Evolutionary conservation across 192 early-diverging fungal genomes (phyloP).

Genomic region (Podila minutissima): DNA sequence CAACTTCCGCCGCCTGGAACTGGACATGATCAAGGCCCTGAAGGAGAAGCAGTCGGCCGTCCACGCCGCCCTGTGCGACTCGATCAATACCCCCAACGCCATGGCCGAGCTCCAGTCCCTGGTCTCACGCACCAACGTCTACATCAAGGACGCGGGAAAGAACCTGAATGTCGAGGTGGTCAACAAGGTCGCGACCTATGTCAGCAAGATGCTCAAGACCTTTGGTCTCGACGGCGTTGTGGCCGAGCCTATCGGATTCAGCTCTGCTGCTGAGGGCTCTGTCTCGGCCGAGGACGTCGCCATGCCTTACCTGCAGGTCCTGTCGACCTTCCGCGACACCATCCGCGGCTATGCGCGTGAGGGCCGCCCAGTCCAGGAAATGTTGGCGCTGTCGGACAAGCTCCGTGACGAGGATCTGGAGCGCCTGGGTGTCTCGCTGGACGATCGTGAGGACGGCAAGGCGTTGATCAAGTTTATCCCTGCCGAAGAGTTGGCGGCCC

Average conservation of each 20-base stretch:
- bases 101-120: conserved; percentile 85
- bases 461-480: conserved; percentile 94
- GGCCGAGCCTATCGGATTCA: conserved; percentile 72
- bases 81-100: conserved; percentile 88
- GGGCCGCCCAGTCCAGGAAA: conserved; percentile 52
- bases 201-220: conserved; percentile 80
- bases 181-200: conserved; percentile 81
- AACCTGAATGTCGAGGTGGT: conserved; percentile 75
- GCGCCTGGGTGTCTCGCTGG: conserved; percentile 89
- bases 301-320: conserved; percentile 81
- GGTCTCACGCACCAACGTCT: conserved; percentile 83
- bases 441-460: conserved; percentile 94
- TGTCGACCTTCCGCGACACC: conserved; percentile 90
- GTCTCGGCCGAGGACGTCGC: conserved; percentile 53
- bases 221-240: conserved; percentile 85
- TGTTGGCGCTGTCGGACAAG: conserved; percentile 85
- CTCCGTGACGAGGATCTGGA: conserved; percentile 90
- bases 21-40: conserved; percentile 72
- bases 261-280: conserved; percentile 44
- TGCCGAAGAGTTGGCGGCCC: conserved; percentile 71
- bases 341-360: conserved; percentile 82
- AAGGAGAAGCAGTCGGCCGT: conserved; percentile 73
- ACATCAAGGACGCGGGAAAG: conserved; percentile 70
- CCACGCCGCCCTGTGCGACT: conserved; percentile 91
- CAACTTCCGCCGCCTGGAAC: conserved; percentile 76